Percentiles rank a stretch among this genome's conserved stretches.
Evolutionary conservation across 257 asterid species (phyloP).

Genomic region (Nicotiana tabacum): DNA sequence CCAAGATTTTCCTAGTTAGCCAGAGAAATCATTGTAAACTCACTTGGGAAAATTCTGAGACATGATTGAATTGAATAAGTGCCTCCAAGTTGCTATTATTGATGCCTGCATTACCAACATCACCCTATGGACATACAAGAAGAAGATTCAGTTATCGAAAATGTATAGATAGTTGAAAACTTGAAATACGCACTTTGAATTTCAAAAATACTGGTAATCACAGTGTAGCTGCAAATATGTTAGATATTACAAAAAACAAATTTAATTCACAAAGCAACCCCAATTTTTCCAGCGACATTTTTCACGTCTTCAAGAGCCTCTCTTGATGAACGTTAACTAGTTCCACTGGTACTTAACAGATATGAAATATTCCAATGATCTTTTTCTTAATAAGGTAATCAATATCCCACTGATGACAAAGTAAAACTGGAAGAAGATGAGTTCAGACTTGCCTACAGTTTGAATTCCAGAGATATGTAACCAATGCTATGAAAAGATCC

Average conservation of each 20-base stretch:
- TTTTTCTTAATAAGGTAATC: background rate
- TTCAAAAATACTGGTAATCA: background rate
- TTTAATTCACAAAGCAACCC: background rate
- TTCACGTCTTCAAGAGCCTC: background rate
- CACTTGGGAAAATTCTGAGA: slow-evolving; percentile 45
- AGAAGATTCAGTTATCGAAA: background rate
- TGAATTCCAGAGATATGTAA: background rate
- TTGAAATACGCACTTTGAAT: background rate
- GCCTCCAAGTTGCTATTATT: slow-evolving; percentile 33
- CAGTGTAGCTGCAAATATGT: background rate
- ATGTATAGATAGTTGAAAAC: background rate
- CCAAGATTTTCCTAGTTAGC: background rate
- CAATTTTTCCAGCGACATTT: background rate
- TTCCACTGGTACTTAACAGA: background rate
- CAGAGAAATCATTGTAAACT: slow-evolving; percentile 17
- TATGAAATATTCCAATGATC: background rate
- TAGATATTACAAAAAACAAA: background rate
- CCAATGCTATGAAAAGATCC: background rate
- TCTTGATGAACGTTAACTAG: background rate
- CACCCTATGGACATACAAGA: slow-evolving; percentile 32
- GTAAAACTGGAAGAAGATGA: background rate
- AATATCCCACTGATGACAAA: background rate
- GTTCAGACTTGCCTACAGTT: background rate
- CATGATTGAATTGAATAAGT: slow-evolving; percentile 28
- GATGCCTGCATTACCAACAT: slow-evolving; percentile 28